phyloP scores from a whole-genome alignment of 2,329 filamentous ascomycete species.

The Sarocladium strictum region DNA sequence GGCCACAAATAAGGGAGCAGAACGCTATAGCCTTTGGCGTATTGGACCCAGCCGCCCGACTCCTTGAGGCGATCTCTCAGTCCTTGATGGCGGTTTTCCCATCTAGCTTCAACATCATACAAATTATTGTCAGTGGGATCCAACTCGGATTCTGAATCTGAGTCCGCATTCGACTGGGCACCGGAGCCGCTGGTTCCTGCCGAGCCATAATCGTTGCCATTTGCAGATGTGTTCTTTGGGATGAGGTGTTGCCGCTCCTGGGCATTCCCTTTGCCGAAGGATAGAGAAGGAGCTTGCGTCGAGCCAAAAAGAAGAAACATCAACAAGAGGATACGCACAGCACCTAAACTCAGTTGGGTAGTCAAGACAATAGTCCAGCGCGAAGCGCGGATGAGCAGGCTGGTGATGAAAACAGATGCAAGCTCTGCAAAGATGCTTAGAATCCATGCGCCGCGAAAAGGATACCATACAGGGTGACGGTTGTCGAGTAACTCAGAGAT shows the following conservation, averaged over 20 bases:
- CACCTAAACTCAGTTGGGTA: neutral
- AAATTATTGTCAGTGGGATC: constrained; percentile 22
- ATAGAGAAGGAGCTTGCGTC: constrained; percentile 12
- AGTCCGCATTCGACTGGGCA: constrained; percentile 37
- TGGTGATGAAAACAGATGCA: constrained; percentile 29
- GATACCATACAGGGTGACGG: constrained; percentile 51
- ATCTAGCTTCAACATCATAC: constrained; percentile 43
- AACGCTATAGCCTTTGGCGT: constrained; percentile 67
- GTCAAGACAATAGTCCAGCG: constrained; percentile 11
- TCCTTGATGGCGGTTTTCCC: constrained; percentile 42
- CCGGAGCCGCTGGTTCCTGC: constrained; percentile 20
- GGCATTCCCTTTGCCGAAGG: constrained; percentile 29
- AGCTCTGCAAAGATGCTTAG: constrained; percentile 53
- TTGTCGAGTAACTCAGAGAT: constrained; percentile 47
- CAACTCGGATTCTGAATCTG: constrained; percentile 35
- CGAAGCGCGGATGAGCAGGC: constrained; percentile 15
- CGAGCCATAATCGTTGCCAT: constrained; percentile 14
- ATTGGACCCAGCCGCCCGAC: constrained; percentile 71
- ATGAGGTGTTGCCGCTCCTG: constrained; percentile 55
- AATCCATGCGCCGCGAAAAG: constrained; percentile 57
- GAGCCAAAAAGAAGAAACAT: constrained; percentile 16
- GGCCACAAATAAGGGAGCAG: constrained; percentile 80
- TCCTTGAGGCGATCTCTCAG: constrained; percentile 66
- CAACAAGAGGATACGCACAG: constrained; percentile 15
- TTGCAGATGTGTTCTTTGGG: constrained; percentile 20